These are phyloP conservation scores for Ensete glaucum DNA, from an alignment of 176 grass and related monocot genomes.

Conservation along the genomic window DNA sequence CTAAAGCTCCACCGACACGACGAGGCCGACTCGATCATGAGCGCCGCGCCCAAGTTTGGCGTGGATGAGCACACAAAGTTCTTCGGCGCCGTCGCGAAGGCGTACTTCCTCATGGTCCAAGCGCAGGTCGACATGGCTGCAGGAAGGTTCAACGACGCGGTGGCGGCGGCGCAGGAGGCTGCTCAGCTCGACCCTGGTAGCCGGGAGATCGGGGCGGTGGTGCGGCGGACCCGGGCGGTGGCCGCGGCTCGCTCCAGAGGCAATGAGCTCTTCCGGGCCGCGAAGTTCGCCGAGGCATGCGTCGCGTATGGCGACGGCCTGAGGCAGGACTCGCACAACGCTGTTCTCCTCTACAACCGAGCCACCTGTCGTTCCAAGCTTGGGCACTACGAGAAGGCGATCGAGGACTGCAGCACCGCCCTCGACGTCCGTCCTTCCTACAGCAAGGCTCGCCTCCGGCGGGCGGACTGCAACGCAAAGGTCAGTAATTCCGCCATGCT, in stretches of 20 bases:
- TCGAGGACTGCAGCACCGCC: constrained; percentile 74
- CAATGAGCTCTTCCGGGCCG: constrained; percentile 79
- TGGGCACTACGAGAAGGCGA: constrained; percentile 61
- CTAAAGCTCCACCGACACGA: constrained; percentile 68
- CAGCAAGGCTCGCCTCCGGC: constrained; percentile 74
- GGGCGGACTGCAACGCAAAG: constrained; percentile 90
- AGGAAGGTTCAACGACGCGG: constrained; percentile 85
- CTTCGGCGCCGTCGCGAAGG: constrained; percentile 55
- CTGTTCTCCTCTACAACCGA: constrained; percentile 85
- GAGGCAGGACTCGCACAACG: constrained; percentile 44
- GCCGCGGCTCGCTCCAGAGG: constrained; percentile 59
- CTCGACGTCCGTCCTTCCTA: constrained; percentile 63
- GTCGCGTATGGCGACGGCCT: constrained; percentile 63
- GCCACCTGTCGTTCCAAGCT: constrained; percentile 74
- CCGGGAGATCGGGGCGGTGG: constrained; percentile 51
- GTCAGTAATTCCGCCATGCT: constrained; percentile 9
- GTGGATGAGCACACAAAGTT: constrained; percentile 58
- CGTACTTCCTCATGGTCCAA: constrained; percentile 58
- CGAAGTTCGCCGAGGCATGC: constrained; percentile 74
- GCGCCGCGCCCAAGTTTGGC: constrained; percentile 40
- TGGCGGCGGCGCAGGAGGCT: constrained; percentile 47
- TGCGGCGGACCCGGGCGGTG: constrained; percentile 36
- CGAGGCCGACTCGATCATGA: constrained; percentile 55
- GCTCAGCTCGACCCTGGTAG: constrained; percentile 69
- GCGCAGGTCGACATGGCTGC: constrained; percentile 87